These are phyloP conservation scores for Coniosporium tulheliwenetii DNA, from an alignment of 2,329 filamentous ascomycete genomes.

Conservation along the genomic window DNA sequence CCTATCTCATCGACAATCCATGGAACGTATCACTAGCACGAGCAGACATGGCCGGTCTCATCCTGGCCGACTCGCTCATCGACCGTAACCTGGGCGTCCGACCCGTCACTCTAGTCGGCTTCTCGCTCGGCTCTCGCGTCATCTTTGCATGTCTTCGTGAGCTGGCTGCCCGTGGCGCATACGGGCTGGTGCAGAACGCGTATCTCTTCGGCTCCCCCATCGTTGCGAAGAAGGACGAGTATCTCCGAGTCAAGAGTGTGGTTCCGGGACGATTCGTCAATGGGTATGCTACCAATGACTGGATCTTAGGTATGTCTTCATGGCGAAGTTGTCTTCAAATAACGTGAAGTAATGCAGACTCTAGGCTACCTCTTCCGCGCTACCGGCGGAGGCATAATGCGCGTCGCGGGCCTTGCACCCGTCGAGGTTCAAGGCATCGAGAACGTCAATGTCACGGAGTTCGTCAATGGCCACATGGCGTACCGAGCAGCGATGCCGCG, in stretches of 20 bases:
- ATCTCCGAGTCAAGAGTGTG: constrained; percentile 61
- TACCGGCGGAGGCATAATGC: constrained; percentile 80
- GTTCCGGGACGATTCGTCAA: constrained; percentile 90
- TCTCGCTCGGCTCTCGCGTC: constrained; percentile 80
- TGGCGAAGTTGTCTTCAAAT: neutral
- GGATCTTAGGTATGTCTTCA: constrained; percentile 56
- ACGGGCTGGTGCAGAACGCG: constrained; percentile 83
- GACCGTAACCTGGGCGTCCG: constrained; percentile 82
- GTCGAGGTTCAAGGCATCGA: constrained; percentile 74
- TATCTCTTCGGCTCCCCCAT: constrained; percentile 88
- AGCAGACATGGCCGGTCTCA: constrained; percentile 74
- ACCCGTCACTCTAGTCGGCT: constrained; percentile 85
- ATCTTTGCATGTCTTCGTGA: constrained; percentile 88
- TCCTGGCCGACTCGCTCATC: constrained; percentile 85
- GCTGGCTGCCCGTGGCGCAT: constrained; percentile 66
- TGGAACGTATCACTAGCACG: constrained; percentile 95
- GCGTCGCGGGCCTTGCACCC: constrained; percentile 67
- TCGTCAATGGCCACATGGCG: constrained; percentile 88
- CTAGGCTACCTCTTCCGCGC: constrained; percentile 77
- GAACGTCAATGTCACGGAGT: constrained; percentile 74
- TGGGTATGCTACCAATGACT: constrained; percentile 86
- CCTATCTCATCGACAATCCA: constrained; percentile 94
- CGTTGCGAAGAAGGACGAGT: constrained; percentile 85
- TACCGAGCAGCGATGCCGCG: constrained; percentile 87
- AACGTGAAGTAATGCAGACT: constrained; percentile 1